A percentile compares a stretch with the other conserved stretches of the same genome.
These are phyloP conservation scores for Monilinia aucupariae DNA, from an alignment of 2,329 filamentous ascomycete genomes.

Conservation along the genomic window DNA sequence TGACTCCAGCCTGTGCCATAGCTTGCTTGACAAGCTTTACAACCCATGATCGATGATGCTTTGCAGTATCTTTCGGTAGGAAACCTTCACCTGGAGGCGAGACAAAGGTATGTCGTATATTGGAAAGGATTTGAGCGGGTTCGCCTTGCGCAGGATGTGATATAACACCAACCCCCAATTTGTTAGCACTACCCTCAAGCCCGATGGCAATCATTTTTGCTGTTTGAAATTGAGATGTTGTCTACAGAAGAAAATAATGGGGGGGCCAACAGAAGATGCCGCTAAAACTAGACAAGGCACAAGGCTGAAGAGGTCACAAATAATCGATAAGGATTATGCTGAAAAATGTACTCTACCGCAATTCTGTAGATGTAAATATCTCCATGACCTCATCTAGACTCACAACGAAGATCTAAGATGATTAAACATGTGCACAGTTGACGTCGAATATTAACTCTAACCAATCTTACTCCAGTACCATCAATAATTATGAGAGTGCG, in stretches of 20 bases:
- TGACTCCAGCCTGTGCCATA: constrained; percentile 61
- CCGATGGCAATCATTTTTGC: constrained; percentile 59
- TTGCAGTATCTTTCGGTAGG: constrained; percentile 91
- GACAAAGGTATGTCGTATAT: constrained; percentile 89
- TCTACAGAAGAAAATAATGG: background rate
- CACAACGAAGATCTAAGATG: background rate
- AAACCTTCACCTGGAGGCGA: constrained; percentile 92
- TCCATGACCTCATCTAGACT: background rate
- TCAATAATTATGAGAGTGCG: constrained; percentile 10
- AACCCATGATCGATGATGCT: constrained; percentile 84
- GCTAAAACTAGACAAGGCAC: constrained; percentile 15
- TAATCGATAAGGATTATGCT: constrained; percentile 17
- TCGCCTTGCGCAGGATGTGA: constrained; percentile 55
- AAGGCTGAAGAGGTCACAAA: constrained; percentile 5
- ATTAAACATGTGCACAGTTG: background rate
- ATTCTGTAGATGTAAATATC: background rate
- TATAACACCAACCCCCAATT: constrained; percentile 91
- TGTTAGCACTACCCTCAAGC: constrained; percentile 94
- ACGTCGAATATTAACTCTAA: background rate
- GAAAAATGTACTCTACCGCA: background rate
- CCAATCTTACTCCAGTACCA: background rate
- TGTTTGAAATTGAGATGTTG: background rate
- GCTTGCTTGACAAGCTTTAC: constrained; percentile 74
- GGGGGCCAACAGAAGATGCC: constrained; percentile 4
- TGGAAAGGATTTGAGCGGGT: constrained; percentile 70